Base-by-base conservation (phyloP, 352 stramenopile species). In the Aphanomyces astaci region DNA sequence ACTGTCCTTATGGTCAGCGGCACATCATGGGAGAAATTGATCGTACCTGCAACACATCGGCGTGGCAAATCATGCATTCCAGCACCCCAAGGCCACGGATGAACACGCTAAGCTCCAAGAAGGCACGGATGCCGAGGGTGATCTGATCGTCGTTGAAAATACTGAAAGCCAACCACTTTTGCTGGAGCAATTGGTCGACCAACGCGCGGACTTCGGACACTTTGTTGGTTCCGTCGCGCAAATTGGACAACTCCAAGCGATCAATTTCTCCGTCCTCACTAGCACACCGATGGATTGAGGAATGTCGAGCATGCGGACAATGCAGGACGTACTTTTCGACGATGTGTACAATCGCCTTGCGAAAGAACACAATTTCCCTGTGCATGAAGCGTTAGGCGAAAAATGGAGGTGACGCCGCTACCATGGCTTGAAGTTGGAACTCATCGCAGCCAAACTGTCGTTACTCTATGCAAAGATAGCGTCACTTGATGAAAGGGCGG, bases 321-420 rank as follows among this genome's bases (percentile, higher is more conserved):
- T 4, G n/a, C 17, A 5, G 5, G 7, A 31, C 73, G 39, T 73
- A 89, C 81, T 75, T 80, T 22, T 90, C 85, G 31, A 89, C 78
- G 55, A 94, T 94, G 40, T 87, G 77, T 68, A 91, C 79, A 52
- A 94, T 89, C 28, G 81, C 85, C 60, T 85, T 90, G 63, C 85
- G 85, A 52, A 94, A 74, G 46, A 94, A 87, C 27, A 90, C 80
- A 65, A 94, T 94, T 70, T 94, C 85, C 84, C 62, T 68, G n/a
- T n/a, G 25, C 11, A 11, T 48, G 11, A 63, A 19, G 9, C 17
- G 30, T 9, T 30, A 24, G 54, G 11, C 17, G 11, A 33, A 59
- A 53, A 53, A 9, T 62, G 13, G 30, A 49, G 46, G 54, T 60
- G 17, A 10, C 15, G 3, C 10, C 3, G 2, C 4, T 59, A 68